Base-by-base conservation (phyloP, 2,329 filamentous ascomycete species). In the Camillea tinctor region DNA sequence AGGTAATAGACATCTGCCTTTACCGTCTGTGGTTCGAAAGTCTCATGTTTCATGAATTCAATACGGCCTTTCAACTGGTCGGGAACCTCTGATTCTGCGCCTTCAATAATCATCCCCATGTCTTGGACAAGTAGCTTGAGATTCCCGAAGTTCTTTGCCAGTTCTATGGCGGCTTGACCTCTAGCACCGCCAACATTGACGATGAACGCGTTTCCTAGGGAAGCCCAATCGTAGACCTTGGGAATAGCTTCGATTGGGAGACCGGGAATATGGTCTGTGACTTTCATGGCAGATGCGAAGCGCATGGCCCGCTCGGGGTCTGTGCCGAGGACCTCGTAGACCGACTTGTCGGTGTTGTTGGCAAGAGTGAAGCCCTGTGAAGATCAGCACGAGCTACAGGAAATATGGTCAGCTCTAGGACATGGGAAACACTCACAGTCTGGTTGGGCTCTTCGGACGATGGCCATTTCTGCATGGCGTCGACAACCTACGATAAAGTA, bases 121-220 rank as follows among this genome's bases (percentile, higher is more conserved):
- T 69, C 67, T 51, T 71, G 68, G 44, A 72, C 63, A 44, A 70
- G 55, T 7, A 72, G 19, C 50, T 65, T 64, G 50, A 69, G 30
- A 17, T 65, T 57, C 0, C 20, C 24, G 54, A 68, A 66, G 20
- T 52, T 63, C 3, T 30, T 64, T 20, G 66, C 65, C 50, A 72
- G 60, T 1, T 66, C 67, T 44, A 67, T 60, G 2, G 65, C 62
- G 40, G 67, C 63, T 15, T 55, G 36, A 52, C 67, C 70, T 56
- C 60, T 55, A 3, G 23, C 44, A 3, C 66, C 69, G 50, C 70
- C 68, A 1, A 71, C 60, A 21, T 69, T 57, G 1, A 65, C 60
- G 26, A 71, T 63, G 13, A 17, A 24, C 9, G 24, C 61, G 11
- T 68, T 6, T 20, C 63, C 65, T 4, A 71, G 65, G 21, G 63